A percentile compares a stretch with the other conserved stretches of the same genome.
These are phyloP conservation scores for Cornus kousa DNA, from an alignment of 148 eudicot species.

Conservation along the genomic window DNA sequence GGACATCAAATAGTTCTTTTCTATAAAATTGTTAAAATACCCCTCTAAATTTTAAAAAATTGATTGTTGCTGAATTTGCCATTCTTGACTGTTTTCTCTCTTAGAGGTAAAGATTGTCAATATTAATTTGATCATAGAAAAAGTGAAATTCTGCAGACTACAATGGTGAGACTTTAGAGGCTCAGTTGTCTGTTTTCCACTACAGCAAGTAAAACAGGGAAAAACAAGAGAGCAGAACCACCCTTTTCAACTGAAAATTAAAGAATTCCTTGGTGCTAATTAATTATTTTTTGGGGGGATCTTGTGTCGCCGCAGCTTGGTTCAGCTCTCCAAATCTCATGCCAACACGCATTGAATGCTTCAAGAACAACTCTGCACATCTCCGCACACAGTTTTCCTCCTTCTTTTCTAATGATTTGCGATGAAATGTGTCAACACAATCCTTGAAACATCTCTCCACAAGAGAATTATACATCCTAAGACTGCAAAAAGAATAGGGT, in stretches of 20 bases:
- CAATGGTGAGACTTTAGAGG: too few relatives aligned
- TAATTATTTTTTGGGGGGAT: neutral
- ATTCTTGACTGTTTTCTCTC: too few relatives aligned
- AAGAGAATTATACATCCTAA: constrained; percentile 38
- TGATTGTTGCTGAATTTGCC: too few relatives aligned
- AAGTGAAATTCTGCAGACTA: too few relatives aligned
- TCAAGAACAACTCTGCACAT: constrained; percentile 42
- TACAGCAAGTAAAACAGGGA: neutral
- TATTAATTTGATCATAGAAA: too few relatives aligned
- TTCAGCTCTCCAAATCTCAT: constrained; percentile 43
- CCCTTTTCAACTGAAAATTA: too few relatives aligned
- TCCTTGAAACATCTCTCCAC: constrained; percentile 46
- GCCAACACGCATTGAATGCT: constrained; percentile 47
- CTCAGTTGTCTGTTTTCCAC: too few relatives aligned
- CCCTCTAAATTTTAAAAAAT: too few relatives aligned
- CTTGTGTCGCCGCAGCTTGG: constrained; percentile 30
- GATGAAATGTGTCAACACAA: constrained; percentile 36
- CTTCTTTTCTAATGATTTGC: constrained; percentile 33
- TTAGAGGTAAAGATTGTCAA: too few relatives aligned
- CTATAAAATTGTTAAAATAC: too few relatives aligned
- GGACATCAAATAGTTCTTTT: too few relatives aligned
- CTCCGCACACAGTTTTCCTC: constrained; percentile 38
- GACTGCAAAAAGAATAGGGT: neutral
- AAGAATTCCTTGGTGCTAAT: neutral
- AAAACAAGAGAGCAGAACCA: too few relatives aligned